Conservation (phyloP, 2,329 filamentous ascomycete species). For the Scedosporium apiospermum region DNA sequence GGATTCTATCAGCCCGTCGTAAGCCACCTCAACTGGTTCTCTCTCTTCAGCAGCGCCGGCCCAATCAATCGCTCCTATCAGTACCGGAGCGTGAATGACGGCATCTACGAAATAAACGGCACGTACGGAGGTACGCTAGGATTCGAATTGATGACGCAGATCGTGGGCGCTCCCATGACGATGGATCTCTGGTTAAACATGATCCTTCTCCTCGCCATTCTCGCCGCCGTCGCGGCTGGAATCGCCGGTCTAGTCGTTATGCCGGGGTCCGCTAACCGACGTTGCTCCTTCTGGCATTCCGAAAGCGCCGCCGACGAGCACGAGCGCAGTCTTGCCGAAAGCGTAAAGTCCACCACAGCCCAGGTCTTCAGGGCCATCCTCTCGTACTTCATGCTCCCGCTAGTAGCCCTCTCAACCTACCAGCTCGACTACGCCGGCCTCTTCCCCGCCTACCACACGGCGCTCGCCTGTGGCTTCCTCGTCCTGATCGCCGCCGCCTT, state of each 20-base stretch:
- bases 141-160: conserved; percentile 56
- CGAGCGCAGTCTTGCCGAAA: conserved; percentile 12
- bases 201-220: conserved; percentile 51
- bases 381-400: conserved; percentile 66
- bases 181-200: conserved; percentile 59
- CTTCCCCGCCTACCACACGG: conserved; percentile 15
- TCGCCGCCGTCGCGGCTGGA: background rate
- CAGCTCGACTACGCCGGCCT: conserved; percentile 37
- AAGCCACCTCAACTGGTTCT: conserved; percentile 57
- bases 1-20: conserved; percentile 65
- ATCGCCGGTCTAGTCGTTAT: background rate
- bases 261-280: background rate
- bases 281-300: conserved; percentile 15
- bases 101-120: conserved; percentile 57
- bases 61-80: conserved; percentile 13
- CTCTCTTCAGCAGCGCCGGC: conserved; percentile 46
- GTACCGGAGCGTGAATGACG: conserved; percentile 30
- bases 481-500: conserved; percentile 15
- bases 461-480: conserved; percentile 22
- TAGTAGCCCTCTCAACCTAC: conserved; percentile 63
- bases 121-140: conserved; percentile 47
- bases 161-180: conserved; percentile 53
- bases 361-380: conserved; percentile 59
- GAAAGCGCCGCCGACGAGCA: conserved; percentile 29
- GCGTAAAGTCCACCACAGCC: conserved; percentile 17